Base-by-base conservation (phyloP, 208 protist genomes). In the Leishmania guyanensis region DNA sequence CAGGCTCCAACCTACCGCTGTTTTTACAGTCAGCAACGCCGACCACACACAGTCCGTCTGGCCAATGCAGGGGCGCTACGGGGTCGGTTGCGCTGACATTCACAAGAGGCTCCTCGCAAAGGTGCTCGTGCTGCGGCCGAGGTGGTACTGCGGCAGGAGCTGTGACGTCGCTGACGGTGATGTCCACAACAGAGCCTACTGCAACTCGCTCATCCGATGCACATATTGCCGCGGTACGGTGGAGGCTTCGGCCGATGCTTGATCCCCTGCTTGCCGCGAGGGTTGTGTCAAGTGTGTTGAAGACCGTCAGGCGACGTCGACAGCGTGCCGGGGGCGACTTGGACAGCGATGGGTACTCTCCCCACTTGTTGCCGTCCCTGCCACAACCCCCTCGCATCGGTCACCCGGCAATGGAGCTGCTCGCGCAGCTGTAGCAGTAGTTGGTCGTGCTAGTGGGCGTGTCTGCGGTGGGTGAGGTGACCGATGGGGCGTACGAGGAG, bases 391-490 rank as follows among this genome's bases (percentile, higher is more conserved):
- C 20, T n/a, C 48, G 36, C 6, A 26, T 43, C 33, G 51, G 50
- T 60, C 14, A 56, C 16, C 16, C 54, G 39, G 53, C 78, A 48
- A 58, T 73, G 2, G 82, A 85, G 64, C 39, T 81, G 4, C 60
- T 60, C 64, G 53, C 71, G 39, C 69, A 66, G 36, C 82, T 85
- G 70, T 69, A 48, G n/a, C 77, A 62, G 70, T 43, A 54, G 39
- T 85, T 70, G 43, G 70, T 68, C 2, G 56, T 22, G 66, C 77
- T 85, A 2, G 50, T 85, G 39, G 54, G 71, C 29, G 82, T 86
- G 14, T 33, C 50, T 53, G 53, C 36, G 65, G 58, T 58, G 46
- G 60, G 69, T 4, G 75, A 73, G 43, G 71, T 68, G 69, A 50
- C 53, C 39, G 82, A 85, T 14, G 77, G 17, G 20, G 56, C 48